phyloP scores from a whole-genome alignment of 208 protist genomes.

The Trypanosoma grayi region DNA sequence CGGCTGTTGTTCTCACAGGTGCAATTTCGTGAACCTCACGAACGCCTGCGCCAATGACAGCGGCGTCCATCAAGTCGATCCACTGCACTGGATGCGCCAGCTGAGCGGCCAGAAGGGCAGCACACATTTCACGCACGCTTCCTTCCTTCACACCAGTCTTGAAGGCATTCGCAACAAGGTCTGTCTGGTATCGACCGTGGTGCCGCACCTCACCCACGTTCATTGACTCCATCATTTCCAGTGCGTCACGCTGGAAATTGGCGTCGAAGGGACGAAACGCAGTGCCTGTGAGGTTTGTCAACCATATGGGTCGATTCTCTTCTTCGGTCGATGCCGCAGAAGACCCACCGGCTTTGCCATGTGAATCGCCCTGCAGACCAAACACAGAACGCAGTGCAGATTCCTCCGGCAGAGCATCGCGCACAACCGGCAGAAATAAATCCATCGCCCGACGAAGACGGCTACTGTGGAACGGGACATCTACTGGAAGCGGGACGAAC shows the following conservation, averaged over 20 bases:
- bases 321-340: neutral
- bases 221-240: constrained; percentile 42
- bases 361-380: constrained; percentile 23
- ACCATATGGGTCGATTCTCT: constrained; percentile 42
- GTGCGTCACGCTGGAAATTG: constrained; percentile 43
- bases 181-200: constrained; percentile 62
- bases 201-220: constrained; percentile 85
- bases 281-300: constrained; percentile 82
- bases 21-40: constrained; percentile 58
- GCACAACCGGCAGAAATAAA: constrained; percentile 69
- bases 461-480: constrained; percentile 85
- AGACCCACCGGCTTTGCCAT: neutral
- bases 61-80: constrained; percentile 73
- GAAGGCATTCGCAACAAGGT: constrained; percentile 43
- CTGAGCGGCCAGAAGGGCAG: constrained; percentile 72
- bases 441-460: constrained; percentile 56
- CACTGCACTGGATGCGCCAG: constrained; percentile 80
- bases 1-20: constrained; percentile 51
- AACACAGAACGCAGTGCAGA: constrained; percentile 44
- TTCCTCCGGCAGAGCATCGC: constrained; percentile 68
- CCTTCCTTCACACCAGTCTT: constrained; percentile 28
- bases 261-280: constrained; percentile 58
- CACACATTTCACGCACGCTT: constrained; percentile 70
- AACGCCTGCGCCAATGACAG: constrained; percentile 43
- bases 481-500: constrained; percentile 80